These are phyloP conservation scores for Beauveria medogensis DNA, from an alignment of 2,329 filamentous ascomycete genomes.

Conservation along the genomic window DNA sequence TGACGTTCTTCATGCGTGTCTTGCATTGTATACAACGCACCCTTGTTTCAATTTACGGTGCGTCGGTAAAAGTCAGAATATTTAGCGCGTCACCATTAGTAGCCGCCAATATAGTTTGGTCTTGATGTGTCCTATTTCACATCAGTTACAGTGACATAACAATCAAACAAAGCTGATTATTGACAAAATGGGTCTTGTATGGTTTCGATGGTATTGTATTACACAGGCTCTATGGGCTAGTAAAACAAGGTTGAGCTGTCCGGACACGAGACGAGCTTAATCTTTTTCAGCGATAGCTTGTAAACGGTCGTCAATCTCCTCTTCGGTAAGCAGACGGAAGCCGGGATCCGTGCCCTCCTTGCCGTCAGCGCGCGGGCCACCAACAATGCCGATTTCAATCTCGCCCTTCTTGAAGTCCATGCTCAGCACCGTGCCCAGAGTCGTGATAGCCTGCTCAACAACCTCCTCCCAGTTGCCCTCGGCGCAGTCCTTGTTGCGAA, in stretches of 20 bases:
- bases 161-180: too few relatives aligned
- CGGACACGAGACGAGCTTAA: conserved; percentile 38
- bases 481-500: conserved; percentile 96
- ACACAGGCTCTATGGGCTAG: conserved; percentile 4
- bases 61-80: too few relatives aligned
- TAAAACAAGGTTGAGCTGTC: not conserved
- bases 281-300: conserved; percentile 99
- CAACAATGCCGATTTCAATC: conserved; percentile 95
- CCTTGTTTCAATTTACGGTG: too few relatives aligned
- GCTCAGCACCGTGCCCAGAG: conserved; percentile 90
- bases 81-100: not conserved
- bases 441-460: conserved; percentile 91
- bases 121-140: too few relatives aligned
- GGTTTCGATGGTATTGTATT: conserved; percentile 2
- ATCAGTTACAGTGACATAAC: too few relatives aligned
- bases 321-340: conserved; percentile 87
- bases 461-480: conserved; percentile 95
- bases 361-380: conserved; percentile 74
- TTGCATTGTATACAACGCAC: not conserved
- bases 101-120: not conserved
- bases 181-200: not conserved
- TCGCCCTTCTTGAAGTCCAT: conserved; percentile 99
- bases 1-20: not conserved
- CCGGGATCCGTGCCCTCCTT: conserved; percentile 69
- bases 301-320: conserved; percentile 96